These are phyloP conservation scores for Kregervanrija pseudodelftensis DNA, from an alignment of 805 yeast genomes.

Conservation along the genomic window DNA sequence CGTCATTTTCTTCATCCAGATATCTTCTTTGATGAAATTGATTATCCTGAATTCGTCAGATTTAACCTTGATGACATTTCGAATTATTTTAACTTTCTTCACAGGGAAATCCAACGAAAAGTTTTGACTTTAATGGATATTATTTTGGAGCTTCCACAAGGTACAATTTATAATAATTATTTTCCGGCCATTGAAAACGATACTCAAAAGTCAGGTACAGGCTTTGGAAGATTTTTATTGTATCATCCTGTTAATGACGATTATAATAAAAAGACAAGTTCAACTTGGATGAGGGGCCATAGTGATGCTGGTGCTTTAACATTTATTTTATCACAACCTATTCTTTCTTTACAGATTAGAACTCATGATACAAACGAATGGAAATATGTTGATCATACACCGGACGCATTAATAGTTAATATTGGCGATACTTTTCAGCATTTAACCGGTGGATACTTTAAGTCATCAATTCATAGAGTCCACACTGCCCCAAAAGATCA, in stretches of 20 bases:
- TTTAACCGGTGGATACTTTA: constrained; percentile 39
- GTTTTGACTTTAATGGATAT: constrained; percentile 36
- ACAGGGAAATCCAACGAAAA: constrained; percentile 30
- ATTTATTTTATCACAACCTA: constrained; percentile 35
- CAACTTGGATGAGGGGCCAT: constrained; percentile 42
- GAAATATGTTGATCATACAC: constrained; percentile 34
- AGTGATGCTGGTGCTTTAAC: constrained; percentile 37
- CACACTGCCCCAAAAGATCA: constrained; percentile 41
- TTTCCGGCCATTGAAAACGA: constrained; percentile 30
- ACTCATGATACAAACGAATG: constrained; percentile 32
- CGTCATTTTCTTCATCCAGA: constrained; percentile 32
- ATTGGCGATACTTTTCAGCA: constrained; percentile 36
- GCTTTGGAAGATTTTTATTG: constrained; percentile 32
- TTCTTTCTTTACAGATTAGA: constrained; percentile 33
- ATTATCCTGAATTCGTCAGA: constrained; percentile 35
- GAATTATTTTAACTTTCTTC: constrained; percentile 33
- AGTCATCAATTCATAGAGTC: constrained; percentile 40
- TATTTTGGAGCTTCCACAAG: constrained; percentile 41
- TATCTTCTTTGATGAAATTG: constrained; percentile 21
- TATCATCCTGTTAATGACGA: constrained; percentile 30
- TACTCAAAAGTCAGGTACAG: constrained; percentile 30
- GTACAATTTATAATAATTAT: constrained; percentile 31
- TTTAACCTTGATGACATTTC: constrained; percentile 34
- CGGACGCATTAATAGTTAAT: constrained; percentile 33
- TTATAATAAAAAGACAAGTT: constrained; percentile 27